Base-by-base conservation (phyloP, 306 rosid genomes). In the Hylodesmum podocarpum region DNA sequence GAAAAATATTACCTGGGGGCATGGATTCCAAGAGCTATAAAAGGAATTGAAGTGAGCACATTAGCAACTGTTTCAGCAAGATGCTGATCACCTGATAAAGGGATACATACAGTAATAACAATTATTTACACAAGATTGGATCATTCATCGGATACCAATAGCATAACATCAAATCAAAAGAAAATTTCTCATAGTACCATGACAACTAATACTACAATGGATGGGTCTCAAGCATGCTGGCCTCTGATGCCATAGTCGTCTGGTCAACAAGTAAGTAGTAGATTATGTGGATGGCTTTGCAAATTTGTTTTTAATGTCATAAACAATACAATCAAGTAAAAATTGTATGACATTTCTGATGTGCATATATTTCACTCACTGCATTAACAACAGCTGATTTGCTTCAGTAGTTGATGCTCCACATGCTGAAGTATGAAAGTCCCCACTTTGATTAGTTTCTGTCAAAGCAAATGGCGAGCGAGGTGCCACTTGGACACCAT, bases 11-110 rank as follows among this genome's bases (percentile, higher is more conserved):
- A 89, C 99, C 99, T 95, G 12, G 99, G 99, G 75, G 94, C 83
- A 27, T 88, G 85, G 19, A 92, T 40, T 86, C 99, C 99, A 74
- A 96, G 96, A 73, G 79, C 90, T 71, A 92, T 78, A 66, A 96
- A 96, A 57, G 98, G 97, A 80, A 92, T 82, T 44, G 99, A 96
- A 50, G 99, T 92, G 40, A 96, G 86, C 80, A 96, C 99, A 80
- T 92, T 92, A 29, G 89, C 97, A 79, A 84, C 84, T 64, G 76
- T 96, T 84, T 96, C 99, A 54, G 84, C 82, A 24, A 92, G 63
- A 87, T 34, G 78, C 78, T 40, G 67, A 86, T 95, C 99, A 71
- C 97, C 99, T 95, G 82, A 82, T 36, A 70, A 65, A 66, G 10
- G 57, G 66, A 39, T n/a, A 36, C 36, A 39, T n/a, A 36, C 36